Conservation (phyloP, 495 filamentous ascomycete genomes). For the Penicillium turbatum region DNA sequence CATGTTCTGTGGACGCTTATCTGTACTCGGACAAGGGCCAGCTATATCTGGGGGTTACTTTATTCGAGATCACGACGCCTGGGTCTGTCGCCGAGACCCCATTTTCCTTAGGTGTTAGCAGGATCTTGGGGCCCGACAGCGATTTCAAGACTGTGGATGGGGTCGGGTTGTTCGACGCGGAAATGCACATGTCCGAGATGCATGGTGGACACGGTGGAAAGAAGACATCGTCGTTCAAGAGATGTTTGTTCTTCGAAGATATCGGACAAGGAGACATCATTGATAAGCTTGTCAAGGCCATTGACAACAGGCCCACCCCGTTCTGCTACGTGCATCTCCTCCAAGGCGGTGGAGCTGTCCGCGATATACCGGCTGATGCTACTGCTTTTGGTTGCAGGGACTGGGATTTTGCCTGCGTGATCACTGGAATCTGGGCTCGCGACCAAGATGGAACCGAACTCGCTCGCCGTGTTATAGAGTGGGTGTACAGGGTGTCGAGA, state of each 20-base stretch:
- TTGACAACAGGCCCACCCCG: constrained; percentile 49
- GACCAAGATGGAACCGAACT: constrained; percentile 49
- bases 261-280: constrained; percentile 42
- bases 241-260: constrained; percentile 56
- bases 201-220: constrained; percentile 54
- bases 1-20: constrained; percentile 55
- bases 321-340: constrained; percentile 61
- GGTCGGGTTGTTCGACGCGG: constrained; percentile 52
- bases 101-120: too few relatives aligned
- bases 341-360: constrained; percentile 54
- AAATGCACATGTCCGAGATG: constrained; percentile 60
- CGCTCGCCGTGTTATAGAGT: constrained; percentile 44
- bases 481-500: constrained; percentile 53
- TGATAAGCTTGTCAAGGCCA: constrained; percentile 38
- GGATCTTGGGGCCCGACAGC: constrained; percentile 37
- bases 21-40: constrained; percentile 48
- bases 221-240: constrained; percentile 63
- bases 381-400: constrained; percentile 61
- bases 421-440: constrained; percentile 60
- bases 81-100: constrained; percentile 14
- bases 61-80: constrained; percentile 42
- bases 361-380: constrained; percentile 42
- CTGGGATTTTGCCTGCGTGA: constrained; percentile 61
- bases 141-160: constrained; percentile 40
- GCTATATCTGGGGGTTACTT: constrained; percentile 52